These are phyloP conservation scores for Xylariaceae sp. DNA, from an alignment of 2,329 filamentous ascomycete genomes.

Conservation along the genomic window DNA sequence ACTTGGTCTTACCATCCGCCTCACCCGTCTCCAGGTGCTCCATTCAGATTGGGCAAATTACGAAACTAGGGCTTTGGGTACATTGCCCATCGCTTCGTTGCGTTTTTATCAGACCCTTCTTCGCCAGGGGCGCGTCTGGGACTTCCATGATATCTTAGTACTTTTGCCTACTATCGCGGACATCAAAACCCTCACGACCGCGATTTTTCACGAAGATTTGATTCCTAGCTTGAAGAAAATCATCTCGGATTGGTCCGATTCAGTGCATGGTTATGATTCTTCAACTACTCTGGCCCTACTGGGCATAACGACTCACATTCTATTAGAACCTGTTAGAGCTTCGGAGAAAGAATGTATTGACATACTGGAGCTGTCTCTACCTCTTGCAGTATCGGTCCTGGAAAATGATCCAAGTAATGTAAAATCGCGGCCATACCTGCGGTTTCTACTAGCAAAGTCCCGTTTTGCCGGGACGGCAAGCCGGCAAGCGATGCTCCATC, in stretches of 20 bases:
- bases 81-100: neutral
- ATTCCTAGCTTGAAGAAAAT: slow-evolving; percentile 12
- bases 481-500: slow-evolving; percentile 7
- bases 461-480: slow-evolving; percentile 15
- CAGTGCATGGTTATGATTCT: slow-evolving; percentile 16
- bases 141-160: slow-evolving; percentile 23
- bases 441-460: slow-evolving; percentile 22
- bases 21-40: slow-evolving; percentile 2
- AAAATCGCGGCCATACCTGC: slow-evolving; percentile 21
- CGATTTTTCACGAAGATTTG: slow-evolving; percentile 9
- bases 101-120: slow-evolving; percentile 21
- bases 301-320: slow-evolving; percentile 19
- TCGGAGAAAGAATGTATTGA: slow-evolving; percentile 8
- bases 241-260: slow-evolving; percentile 20
- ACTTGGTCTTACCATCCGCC: slow-evolving; percentile 15
- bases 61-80: neutral
- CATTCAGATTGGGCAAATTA: too few relatives aligned
- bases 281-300: slow-evolving; percentile 24
- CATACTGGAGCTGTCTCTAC: slow-evolving; percentile 13
- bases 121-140: slow-evolving; percentile 27
- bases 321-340: slow-evolving; percentile 8
- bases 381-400: slow-evolving; percentile 20
- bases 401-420: slow-evolving; percentile 21
- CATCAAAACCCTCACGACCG: slow-evolving; percentile 7
- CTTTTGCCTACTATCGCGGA: slow-evolving; percentile 8